phyloP scores from a whole-genome alignment of 257 asterid species.

The Mentha longifolia region DNA sequence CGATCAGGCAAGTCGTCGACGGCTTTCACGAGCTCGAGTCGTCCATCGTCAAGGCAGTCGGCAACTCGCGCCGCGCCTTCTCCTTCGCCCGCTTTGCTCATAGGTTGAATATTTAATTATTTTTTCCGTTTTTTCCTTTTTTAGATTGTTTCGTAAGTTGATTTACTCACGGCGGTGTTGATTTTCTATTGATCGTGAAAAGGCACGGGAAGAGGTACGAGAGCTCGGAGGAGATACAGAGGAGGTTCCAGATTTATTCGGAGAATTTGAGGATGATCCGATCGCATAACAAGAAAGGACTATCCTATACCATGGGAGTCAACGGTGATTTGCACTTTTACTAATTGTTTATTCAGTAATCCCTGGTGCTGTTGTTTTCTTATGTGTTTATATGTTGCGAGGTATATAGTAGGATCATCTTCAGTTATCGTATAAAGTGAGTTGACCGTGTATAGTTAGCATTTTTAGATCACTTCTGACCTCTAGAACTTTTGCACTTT shows the following conservation, averaged over 20 bases:
- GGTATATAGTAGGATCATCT: neutral
- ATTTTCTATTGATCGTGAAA: constrained; percentile 2
- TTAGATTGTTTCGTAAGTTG: neutral
- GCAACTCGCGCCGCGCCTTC: constrained; percentile 70
- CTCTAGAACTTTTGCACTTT: neutral
- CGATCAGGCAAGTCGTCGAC: constrained; percentile 89
- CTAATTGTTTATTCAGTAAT: neutral
- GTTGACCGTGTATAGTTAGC: constrained; percentile 15
- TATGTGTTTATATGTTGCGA: neutral
- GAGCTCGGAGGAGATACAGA: constrained; percentile 67
- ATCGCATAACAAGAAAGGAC: constrained; percentile 87
- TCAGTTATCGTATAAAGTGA: neutral
- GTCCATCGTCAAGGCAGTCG: constrained; percentile 56
- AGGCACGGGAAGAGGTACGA: constrained; percentile 81
- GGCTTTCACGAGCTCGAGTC: constrained; percentile 66
- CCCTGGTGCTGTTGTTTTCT: too few species aligned
- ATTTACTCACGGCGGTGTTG: neutral
- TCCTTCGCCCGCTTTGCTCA: constrained; percentile 86
- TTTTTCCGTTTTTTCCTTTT: neutral
- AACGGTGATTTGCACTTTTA: constrained; percentile 50
- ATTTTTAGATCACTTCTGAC: constrained; percentile 13
- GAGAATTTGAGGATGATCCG: constrained; percentile 71
- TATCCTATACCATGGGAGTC: constrained; percentile 75
- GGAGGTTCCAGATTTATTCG: constrained; percentile 66
- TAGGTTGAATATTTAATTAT: constrained; percentile 48